A percentile compares a stretch with the other conserved stretches of the same genome.
Conservation (phyloP, 768 basidiomycete species). For the Serendipita sp. region DNA sequence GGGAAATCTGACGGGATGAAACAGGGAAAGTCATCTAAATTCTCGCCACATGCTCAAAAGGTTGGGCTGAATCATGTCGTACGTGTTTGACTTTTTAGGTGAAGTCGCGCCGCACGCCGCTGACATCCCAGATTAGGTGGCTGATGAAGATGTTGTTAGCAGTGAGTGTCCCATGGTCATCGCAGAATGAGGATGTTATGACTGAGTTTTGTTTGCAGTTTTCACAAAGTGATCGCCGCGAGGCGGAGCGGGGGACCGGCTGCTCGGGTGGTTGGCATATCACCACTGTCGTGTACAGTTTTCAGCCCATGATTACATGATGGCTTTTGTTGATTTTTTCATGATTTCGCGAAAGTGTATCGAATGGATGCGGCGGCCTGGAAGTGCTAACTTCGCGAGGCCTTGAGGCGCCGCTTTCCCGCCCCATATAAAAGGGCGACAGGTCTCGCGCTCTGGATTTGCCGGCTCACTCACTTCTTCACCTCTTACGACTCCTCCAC, state of each 20-base stretch:
- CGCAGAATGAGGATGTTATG: not conserved
- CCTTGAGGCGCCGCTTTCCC: not conserved
- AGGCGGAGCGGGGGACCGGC: not conserved
- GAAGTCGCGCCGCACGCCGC: constrained; percentile 34
- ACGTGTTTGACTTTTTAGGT: not conserved
- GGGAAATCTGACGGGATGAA: not conserved
- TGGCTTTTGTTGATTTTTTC: no score
- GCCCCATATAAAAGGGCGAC: not conserved
- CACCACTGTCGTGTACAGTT: no score
- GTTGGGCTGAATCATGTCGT: constrained; percentile 11
- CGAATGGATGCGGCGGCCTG: no score
- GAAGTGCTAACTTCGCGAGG: no score
- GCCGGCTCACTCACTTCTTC: not conserved
- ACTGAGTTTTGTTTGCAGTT: not conserved
- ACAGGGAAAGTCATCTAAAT: constrained; percentile 88
- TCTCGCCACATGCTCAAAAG: constrained; percentile 86
- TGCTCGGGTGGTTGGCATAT: not conserved
- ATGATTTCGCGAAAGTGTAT: no score
- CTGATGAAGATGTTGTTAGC: constrained; percentile 80
- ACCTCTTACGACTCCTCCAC: not conserved
- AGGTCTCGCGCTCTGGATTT: not conserved
- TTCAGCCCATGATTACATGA: no score
- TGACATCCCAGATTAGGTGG: constrained; percentile 49
- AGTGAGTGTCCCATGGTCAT: constrained; percentile 34
- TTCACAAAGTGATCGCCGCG: not conserved